These are phyloP conservation scores for Telopea speciosissima DNA, from an alignment of 177 flowering plant genomes.

Conservation along the genomic window DNA sequence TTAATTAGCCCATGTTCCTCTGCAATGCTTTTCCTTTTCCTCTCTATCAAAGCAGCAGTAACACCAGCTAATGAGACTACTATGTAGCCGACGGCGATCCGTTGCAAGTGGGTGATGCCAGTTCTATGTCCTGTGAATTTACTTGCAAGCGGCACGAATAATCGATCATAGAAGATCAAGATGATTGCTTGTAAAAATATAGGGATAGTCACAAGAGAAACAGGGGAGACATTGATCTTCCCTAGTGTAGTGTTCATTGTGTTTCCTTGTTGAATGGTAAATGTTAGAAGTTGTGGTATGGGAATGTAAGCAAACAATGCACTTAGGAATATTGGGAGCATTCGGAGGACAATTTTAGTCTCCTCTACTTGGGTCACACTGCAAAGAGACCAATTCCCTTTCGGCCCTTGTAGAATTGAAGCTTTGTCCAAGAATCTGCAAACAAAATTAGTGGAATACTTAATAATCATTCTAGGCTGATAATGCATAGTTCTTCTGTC, in stretches of 20 bases:
- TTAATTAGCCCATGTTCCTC: neutral
- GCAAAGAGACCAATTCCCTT: too few species aligned
- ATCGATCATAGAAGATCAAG: neutral
- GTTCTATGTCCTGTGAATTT: neutral
- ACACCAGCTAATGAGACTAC: neutral
- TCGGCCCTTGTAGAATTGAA: too few species aligned
- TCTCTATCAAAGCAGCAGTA: neutral
- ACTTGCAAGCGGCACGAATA: neutral
- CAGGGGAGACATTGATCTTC: neutral
- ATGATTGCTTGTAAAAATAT: neutral
- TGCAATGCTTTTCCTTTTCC: neutral
- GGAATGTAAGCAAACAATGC: too few species aligned
- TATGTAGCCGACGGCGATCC: neutral
- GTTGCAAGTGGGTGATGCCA: neutral
- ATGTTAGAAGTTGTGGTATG: too few species aligned
- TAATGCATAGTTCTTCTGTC: rapidly evolving
- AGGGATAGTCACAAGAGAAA: neutral
- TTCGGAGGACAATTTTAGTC: too few species aligned
- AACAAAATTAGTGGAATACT: too few species aligned
- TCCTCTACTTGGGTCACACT: too few species aligned
- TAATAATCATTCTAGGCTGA: too few species aligned
- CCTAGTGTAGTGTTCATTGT: too few species aligned
- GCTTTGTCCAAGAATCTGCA: too few species aligned
- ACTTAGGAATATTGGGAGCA: too few species aligned
- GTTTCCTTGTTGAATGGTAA: too few species aligned